Evolutionary conservation across 805 yeast genomes (phyloP), one percentile per base, ranked within the genome.

Genomic region (Nakazawaea wyomingensis): DNA sequence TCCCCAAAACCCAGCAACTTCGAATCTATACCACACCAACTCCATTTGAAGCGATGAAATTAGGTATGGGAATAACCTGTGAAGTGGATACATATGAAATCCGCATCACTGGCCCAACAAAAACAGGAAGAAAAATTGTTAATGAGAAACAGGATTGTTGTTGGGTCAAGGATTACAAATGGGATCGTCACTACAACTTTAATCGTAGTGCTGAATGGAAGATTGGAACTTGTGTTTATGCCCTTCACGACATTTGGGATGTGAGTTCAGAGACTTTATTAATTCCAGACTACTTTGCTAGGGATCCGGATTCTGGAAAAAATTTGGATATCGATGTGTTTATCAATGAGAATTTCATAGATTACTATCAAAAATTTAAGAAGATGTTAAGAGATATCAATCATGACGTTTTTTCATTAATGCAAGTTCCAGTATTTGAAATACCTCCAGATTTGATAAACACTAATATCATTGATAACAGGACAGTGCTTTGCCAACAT

Each of bases 11-110:
- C 4, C 86, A 85, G 54, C 81, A 81, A 44, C 70, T 91, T 38
- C 74, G 83, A 45, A 69, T 88, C 3, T 91, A 90, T 2, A 80
- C 91, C 1, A 78, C 89, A 0, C 98, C 99, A 0, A 83, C 95
- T 0, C 81, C 82, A 0, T 78, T 80, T 49, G 85, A 91, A 61
- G 65, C 84, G 2, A 67, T 91, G 64, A 68, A 75, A 35, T 62
- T 89, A 18, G 97, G 96, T 1, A 78, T 80, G 76, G 98, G 98
- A 1, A 60, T 77, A 11, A 66, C 84, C 0, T 74, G 78, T 41
- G 74, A 71, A 20, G 82, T 90, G 4, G 95, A 83, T 36, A 69
- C 68, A 11, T 91, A 84, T 60, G 74, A 73, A 34, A 80, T 90
- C 45, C 67, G 93, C 0, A 60, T 82, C 3, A 70, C 86, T 34